phyloP scores from a whole-genome alignment of 208 protist species.

The Trypanosoma caninum region DNA sequence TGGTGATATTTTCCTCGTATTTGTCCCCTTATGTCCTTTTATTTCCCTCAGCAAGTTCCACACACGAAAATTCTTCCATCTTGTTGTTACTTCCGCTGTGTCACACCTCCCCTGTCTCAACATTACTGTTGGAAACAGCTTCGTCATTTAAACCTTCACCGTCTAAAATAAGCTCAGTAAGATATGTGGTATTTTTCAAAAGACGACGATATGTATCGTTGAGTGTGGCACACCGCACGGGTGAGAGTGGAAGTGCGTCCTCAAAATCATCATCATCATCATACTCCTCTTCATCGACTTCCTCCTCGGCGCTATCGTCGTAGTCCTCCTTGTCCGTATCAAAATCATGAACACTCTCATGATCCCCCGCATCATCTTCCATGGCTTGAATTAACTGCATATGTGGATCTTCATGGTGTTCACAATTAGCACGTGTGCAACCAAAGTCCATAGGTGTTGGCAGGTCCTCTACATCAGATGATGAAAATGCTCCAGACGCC shows the following conservation, averaged over 20 bases:
- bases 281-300: constrained; percentile 15
- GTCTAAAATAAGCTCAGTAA: neutral
- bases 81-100: no score
- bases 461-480: neutral
- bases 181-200: neutral
- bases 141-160: neutral
- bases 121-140: neutral
- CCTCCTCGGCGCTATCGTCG: constrained; percentile 9
- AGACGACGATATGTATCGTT: constrained; percentile 54
- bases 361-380: neutral
- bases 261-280: constrained; percentile 70
- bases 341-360: neutral
- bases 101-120: neutral
- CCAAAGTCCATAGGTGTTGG: neutral
- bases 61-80: no score
- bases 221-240: constrained; percentile 46
- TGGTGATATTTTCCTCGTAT: no score
- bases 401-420: neutral
- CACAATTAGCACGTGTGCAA: neutral
- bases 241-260: constrained; percentile 70
- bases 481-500: neutral
- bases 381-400: neutral
- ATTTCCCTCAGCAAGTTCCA: no score
- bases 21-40: no score
- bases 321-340: constrained; percentile 3